Evolutionary conservation across 495 filamentous ascomycete genomes (phyloP), one percentile per base, ranked within the genome.

Genomic region (Amorphotheca resinae): DNA sequence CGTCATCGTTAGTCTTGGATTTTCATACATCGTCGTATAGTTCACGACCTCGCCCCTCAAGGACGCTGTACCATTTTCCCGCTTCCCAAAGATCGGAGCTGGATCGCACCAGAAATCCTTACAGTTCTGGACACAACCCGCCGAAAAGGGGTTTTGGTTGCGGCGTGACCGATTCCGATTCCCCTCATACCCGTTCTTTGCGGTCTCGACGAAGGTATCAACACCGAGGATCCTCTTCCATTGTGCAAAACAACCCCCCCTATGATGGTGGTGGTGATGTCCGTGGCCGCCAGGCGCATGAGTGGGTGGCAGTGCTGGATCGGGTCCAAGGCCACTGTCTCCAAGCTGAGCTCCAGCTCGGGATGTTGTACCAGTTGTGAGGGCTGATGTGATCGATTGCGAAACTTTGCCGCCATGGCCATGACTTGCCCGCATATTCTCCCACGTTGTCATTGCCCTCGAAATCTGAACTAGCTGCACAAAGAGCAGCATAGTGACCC

Each of bases 61-160:
- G 62, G 86, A 68, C 1, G 77, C 85, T 20, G 73, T 67, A 4
- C 87, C 88, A 41, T 73, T 77, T 48, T 82, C 73, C 22, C 83
- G 73, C 43, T 68, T 70, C 26, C 83, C 77, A 61, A 95, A 87
- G 22, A 93, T 53, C 6, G 91, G 87, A 14, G 80, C 76, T 0
- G 83, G 74, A 56, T 95, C 91, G 52, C 84, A 86, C 84, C 86
- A 98, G 60, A 98, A 98, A 61, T 98, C 91, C 44, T 77, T 86
- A 56, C 89, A 96, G 51, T 98, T 98, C 23, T 76, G 77, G 21
- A 89, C 47, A 12, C 84, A 58, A 14, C 93, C 91, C 26, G 74
- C 72, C 22, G 82, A 88, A 60, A 86, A 98, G 0, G 85, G 87
- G 52, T 98, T 98, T 22, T 67, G 64, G 42, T 75, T 73, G 33